Conservation (phyloP, 352 stramenopile species). For the Globisporangium heterothallicum region DNA sequence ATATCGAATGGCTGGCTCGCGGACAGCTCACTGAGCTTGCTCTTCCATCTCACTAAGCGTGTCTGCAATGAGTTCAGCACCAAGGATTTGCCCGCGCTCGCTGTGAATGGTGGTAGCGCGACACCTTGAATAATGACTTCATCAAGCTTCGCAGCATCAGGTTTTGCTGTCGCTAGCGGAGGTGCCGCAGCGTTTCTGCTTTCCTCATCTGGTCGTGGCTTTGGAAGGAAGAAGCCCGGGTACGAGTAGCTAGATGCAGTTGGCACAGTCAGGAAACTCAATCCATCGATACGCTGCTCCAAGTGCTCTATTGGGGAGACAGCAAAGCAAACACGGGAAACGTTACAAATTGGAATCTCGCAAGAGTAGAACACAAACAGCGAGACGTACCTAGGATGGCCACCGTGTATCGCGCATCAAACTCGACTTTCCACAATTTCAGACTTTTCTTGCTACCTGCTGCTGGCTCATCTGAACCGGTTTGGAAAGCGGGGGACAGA, state of each 20-base stretch:
- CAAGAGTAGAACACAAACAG: neutral
- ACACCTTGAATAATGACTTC: slow-evolving; percentile 47
- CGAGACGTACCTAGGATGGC: slow-evolving; percentile 40
- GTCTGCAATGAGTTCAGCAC: slow-evolving; percentile 21
- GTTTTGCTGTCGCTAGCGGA: neutral
- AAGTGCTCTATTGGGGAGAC: slow-evolving; percentile 38
- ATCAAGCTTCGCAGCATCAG: slow-evolving; percentile 1
- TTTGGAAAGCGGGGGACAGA: neutral
- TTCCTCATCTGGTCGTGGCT: slow-evolving; percentile 12
- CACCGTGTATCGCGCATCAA: slow-evolving; percentile 62
- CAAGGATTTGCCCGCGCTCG: slow-evolving; percentile 6
- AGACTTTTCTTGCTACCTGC: slow-evolving; percentile 7
- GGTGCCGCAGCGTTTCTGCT: neutral
- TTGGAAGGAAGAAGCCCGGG: slow-evolving; percentile 60
- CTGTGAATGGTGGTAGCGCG: slow-evolving; percentile 18
- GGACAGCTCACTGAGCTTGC: slow-evolving; percentile 28
- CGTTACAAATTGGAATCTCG: neutral
- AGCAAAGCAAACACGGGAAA: slow-evolving; percentile 3
- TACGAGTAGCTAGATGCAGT: slow-evolving; percentile 32
- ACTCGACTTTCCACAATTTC: slow-evolving; percentile 71
- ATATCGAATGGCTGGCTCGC: slow-evolving; percentile 46
- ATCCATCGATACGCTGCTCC: slow-evolving; percentile 33
- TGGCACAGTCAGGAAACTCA: slow-evolving; percentile 41
- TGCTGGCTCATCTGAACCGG: neutral
- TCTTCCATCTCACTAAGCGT: slow-evolving; percentile 38